phyloP scores from a whole-genome alignment of 2,329 filamentous ascomycete genomes.

The Alternaria atra region DNA sequence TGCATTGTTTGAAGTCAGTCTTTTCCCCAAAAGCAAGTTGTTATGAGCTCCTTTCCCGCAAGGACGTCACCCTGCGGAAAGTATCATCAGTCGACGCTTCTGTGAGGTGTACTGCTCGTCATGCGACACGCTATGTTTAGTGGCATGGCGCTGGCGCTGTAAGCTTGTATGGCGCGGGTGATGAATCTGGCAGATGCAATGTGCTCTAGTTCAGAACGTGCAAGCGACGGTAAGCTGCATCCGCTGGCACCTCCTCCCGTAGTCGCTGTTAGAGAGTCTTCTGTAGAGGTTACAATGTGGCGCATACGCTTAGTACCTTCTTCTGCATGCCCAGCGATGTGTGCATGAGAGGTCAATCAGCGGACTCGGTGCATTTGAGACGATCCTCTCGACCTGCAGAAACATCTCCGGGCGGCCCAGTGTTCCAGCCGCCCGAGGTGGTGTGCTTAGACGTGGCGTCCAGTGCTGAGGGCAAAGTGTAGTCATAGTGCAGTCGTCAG shows the following conservation, averaged over 20 bases:
- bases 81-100: constrained; percentile 22
- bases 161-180: constrained; percentile 30
- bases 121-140: constrained; percentile 24
- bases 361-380: constrained; percentile 37
- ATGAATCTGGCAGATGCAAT: constrained; percentile 34
- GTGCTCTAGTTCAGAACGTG: constrained; percentile 25
- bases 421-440: constrained; percentile 31
- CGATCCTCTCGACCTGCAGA: constrained; percentile 29
- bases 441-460: constrained; percentile 37
- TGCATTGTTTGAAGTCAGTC: constrained; percentile 14
- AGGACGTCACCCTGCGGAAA: constrained; percentile 24
- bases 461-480: constrained; percentile 28
- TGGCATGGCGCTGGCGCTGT: constrained; percentile 30
- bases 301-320: background rate
- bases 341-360: constrained; percentile 35
- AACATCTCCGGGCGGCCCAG: constrained; percentile 25
- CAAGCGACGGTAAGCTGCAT: constrained; percentile 31
- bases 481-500: constrained; percentile 34
- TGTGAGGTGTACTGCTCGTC: constrained; percentile 29
- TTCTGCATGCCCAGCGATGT: constrained; percentile 15
- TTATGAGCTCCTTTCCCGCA: constrained; percentile 23
- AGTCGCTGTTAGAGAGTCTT: constrained; percentile 12
- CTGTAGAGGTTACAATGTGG: constrained; percentile 7
- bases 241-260: constrained; percentile 22
- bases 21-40: constrained; percentile 16